Percentiles rank a stretch among this genome's conserved stretches.
These are phyloP conservation scores for Saturnispora gosingensis DNA, from an alignment of 805 yeast species.

Conservation along the genomic window DNA sequence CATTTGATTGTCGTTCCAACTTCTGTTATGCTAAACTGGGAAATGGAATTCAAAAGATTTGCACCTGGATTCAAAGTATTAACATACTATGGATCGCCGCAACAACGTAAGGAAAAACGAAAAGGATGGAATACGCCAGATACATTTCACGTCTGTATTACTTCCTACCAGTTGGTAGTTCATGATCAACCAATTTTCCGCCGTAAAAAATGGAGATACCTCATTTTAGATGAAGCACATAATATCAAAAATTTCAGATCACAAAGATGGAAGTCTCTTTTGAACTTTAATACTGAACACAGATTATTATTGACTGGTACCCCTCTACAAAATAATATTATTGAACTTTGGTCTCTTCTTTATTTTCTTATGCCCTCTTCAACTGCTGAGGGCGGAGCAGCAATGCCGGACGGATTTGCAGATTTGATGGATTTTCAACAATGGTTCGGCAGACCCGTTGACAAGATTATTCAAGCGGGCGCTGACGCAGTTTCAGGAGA, in stretches of 20 bases:
- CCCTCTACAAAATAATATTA: constrained; percentile 88
- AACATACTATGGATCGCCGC: constrained; percentile 95
- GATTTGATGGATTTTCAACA: constrained; percentile 91
- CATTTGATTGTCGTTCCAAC: constrained; percentile 96
- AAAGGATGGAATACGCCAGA: constrained; percentile 97
- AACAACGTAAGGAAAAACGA: constrained; percentile 90
- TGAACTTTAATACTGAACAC: constrained; percentile 88
- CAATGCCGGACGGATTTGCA: constrained; percentile 94
- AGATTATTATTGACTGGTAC: constrained; percentile 90
- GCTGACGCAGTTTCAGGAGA: constrained; percentile 35
- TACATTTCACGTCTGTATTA: constrained; percentile 92
- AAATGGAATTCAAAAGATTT: constrained; percentile 96
- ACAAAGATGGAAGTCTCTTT: constrained; percentile 91
- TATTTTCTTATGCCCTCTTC: constrained; percentile 95
- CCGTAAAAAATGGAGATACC: constrained; percentile 88
- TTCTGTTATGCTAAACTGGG: constrained; percentile 96
- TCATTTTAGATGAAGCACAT: constrained; percentile 97
- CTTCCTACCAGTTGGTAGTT: constrained; percentile 94
- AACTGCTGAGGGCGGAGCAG: constrained; percentile 35
- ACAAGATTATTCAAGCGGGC: constrained; percentile 76
- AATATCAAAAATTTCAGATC: constrained; percentile 94
- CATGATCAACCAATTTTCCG: constrained; percentile 94
- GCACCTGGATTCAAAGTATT: constrained; percentile 96
- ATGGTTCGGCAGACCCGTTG: constrained; percentile 98
- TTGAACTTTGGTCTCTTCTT: constrained; percentile 91